These are phyloP conservation scores for Xylariaceae sp. DNA, from an alignment of 2,329 filamentous ascomycete species.

Conservation along the genomic window DNA sequence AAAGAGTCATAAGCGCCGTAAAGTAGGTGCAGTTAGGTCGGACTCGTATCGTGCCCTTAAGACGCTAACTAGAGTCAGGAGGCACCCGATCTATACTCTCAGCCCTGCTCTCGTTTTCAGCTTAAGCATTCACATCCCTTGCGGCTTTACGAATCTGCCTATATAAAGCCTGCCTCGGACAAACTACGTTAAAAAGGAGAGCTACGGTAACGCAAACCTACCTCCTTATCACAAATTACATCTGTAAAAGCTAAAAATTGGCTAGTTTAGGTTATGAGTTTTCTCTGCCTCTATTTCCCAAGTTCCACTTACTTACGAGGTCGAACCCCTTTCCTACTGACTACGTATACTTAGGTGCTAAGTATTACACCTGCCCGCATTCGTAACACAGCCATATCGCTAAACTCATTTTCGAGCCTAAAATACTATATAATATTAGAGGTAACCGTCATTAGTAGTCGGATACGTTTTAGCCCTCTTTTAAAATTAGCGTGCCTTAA, in stretches of 20 bases:
- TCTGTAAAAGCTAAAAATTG: not conserved
- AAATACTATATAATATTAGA: not conserved
- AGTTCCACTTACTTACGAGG: not conserved
- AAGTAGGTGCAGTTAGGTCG: not conserved
- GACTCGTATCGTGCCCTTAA: not conserved
- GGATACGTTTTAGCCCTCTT: not conserved
- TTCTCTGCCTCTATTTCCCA: not conserved
- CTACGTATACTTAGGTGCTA: not conserved
- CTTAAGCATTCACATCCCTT: not conserved
- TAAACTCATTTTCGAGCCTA: not conserved
- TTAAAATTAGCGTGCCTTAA: not conserved
- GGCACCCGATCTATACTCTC: not conserved
- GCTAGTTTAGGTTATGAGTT: not conserved
- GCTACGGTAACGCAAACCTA: no score
- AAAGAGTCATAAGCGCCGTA: not conserved
- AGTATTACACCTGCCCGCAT: not conserved
- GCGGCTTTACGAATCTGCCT: not conserved
- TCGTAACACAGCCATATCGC: not conserved
- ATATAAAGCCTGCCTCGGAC: not conserved
- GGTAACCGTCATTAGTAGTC: not conserved
- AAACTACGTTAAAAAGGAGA: not conserved
- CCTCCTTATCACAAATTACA: not conserved
- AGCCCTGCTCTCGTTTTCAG: not conserved
- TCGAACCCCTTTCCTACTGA: not conserved
- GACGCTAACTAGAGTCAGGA: not conserved